phyloP scores from a whole-genome alignment of 2,329 filamentous ascomycete genomes.

The Blastomyces silverae region DNA sequence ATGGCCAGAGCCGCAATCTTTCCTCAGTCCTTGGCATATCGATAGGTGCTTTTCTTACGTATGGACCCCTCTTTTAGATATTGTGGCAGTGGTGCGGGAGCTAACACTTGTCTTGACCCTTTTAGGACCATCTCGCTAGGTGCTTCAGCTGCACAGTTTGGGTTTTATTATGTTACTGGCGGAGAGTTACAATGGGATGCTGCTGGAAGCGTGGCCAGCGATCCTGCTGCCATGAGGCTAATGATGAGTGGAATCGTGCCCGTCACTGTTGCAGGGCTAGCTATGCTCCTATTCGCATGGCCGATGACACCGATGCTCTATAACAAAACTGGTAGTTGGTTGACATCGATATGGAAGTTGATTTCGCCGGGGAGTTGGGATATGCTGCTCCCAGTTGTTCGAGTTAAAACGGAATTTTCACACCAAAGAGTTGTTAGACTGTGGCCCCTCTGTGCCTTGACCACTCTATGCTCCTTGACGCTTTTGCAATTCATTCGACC shows the following conservation, averaged over 20 bases:
- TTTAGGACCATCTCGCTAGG: constrained; percentile 24
- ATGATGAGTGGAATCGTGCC: constrained; percentile 30
- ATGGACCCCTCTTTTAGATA: constrained; percentile 17
- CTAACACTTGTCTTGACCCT: background rate
- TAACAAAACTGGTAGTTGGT: constrained; percentile 23
- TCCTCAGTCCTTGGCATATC: constrained; percentile 20
- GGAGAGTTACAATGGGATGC: constrained; percentile 31
- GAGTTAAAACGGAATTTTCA: constrained; percentile 12
- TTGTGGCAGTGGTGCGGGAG: background rate
- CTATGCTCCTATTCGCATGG: constrained; percentile 25
- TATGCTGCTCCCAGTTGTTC: constrained; percentile 18
- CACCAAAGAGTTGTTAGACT: constrained; percentile 17
- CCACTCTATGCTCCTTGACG: constrained; percentile 15
- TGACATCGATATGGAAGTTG: constrained; percentile 23
- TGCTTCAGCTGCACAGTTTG: constrained; percentile 28
- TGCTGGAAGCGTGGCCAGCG: constrained; percentile 27
- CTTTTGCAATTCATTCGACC: constrained; percentile 26
- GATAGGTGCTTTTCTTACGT: constrained; percentile 24
- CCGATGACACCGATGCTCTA: constrained; percentile 22
- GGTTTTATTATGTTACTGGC: constrained; percentile 31
- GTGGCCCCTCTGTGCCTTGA: constrained; percentile 23
- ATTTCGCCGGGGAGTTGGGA: constrained; percentile 20
- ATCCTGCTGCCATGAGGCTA: constrained; percentile 28
- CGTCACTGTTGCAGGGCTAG: constrained; percentile 23
- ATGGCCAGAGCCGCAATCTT: constrained; percentile 20